Base-by-base conservation (phyloP, 441 rosid genomes). In the Gossypium gossypioides region DNA sequence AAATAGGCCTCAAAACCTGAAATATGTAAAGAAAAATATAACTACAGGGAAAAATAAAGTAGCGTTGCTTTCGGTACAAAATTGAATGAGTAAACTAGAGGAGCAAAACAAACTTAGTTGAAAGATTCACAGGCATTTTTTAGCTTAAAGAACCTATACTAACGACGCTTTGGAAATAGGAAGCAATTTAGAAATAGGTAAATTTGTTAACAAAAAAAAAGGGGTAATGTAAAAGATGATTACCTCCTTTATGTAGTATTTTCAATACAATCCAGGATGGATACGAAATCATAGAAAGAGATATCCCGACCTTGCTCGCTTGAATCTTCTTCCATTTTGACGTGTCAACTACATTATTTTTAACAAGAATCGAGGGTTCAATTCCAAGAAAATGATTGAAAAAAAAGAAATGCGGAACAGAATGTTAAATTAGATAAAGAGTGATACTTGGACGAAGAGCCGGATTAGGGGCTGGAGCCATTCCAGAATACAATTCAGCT, bases 1-100 rank as follows among this genome's bases (percentile, higher is more conserved):
- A 96, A 85, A 78, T 91, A 95, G 40, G 91, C 89, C 75, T 87
- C 87, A 48, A 82, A 87, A 59, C 98, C 99, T 92, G 88, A 32
- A 75, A 73, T 16, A 66, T 0, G 44, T 29, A 22, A 25, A 76
- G 9, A 7, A 37, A 13, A 58, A 55, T 55, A 55, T 55, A 21
- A 57, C 15, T 25, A 22, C 5, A 16, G 34, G 32, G 37, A 29
- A 57, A 8, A 71, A 15, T 1, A 16, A 59, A 25, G 18, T 15
- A 50, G 64, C 64, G n/a, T 9, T 50, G 40, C 21, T 50, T 44
- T 48, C 32, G n/a, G 50, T 22, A 0, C 0, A 25, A 25, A 68
- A 68, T 25, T 25, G 24, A 50, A 22, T 0, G 13, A 44, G 69
- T 22, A 65, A 22, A 24, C 7, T 22, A 16, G 24, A 62, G 48